phyloP scores from a whole-genome alignment of 2,329 filamentous ascomycete genomes.

The Claviceps humidiphila region DNA sequence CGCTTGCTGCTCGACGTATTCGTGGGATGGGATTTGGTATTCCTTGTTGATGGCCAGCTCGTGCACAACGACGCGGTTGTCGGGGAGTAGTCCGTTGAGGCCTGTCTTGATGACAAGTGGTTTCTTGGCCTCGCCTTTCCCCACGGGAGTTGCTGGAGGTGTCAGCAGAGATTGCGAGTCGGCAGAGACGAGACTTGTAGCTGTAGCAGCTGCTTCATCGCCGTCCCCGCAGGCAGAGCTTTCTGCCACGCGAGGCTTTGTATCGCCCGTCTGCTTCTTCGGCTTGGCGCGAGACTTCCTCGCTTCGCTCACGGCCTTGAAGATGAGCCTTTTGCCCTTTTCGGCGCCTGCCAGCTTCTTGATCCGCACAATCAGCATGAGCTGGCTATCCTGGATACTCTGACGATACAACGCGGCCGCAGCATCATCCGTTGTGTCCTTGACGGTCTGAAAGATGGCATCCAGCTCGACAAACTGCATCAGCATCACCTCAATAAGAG shows the following conservation, averaged over 20 bases:
- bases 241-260: slow-evolving; percentile 53
- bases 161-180: slow-evolving; percentile 35
- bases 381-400: slow-evolving; percentile 69
- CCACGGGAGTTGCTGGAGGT: slow-evolving; percentile 37
- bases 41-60: slow-evolving; percentile 70
- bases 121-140: slow-evolving; percentile 19
- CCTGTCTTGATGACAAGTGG: slow-evolving; percentile 23
- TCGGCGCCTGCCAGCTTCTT: slow-evolving; percentile 63
- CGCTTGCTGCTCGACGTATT: slow-evolving; percentile 44
- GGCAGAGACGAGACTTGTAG: slow-evolving; percentile 23
- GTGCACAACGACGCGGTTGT: slow-evolving; percentile 64
- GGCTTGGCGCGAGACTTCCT: slow-evolving; percentile 45
- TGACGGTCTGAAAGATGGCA: slow-evolving; percentile 71
- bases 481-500: slow-evolving; percentile 73
- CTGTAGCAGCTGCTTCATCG: slow-evolving; percentile 22
- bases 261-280: slow-evolving; percentile 56
- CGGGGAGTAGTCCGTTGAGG: slow-evolving; percentile 46
- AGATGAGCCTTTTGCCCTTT: slow-evolving; percentile 57
- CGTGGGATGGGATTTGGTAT: slow-evolving; percentile 54
- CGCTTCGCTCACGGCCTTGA: slow-evolving; percentile 60
- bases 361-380: slow-evolving; percentile 66
- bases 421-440: slow-evolving; percentile 59
- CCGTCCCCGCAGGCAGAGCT: slow-evolving; percentile 16
- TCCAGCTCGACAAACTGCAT: slow-evolving; percentile 75
- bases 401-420: slow-evolving; percentile 66